Conservation (phyloP, 2,329 filamentous ascomycete species). For the Colletotrichum sp. region DNA sequence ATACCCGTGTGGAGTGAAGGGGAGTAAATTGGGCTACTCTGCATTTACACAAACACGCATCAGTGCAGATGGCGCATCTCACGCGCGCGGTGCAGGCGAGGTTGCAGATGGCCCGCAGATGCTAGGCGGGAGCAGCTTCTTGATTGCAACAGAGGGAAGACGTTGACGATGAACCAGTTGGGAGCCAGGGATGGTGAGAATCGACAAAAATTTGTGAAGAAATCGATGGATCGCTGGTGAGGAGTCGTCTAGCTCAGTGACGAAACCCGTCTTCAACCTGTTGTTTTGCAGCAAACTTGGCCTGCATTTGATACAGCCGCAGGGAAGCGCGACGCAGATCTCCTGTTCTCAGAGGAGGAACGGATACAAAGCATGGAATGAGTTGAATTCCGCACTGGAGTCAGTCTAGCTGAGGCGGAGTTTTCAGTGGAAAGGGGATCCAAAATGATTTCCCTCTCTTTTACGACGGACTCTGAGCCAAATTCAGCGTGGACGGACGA, state of each 20-base stretch:
- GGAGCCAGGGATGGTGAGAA: not conserved
- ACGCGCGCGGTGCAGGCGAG: not conserved
- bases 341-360: not conserved
- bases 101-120: constrained; percentile 6
- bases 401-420: not conserved
- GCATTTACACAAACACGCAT: not conserved
- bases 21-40: not conserved
- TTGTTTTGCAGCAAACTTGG: not conserved
- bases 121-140: not conserved
- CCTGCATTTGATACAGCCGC: not conserved
- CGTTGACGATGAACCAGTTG: not conserved
- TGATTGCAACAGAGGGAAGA: not conserved
- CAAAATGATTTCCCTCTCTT: not conserved
- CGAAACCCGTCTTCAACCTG: not conserved
- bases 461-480: not conserved
- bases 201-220: not conserved
- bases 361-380: not conserved
- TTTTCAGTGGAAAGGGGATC: not conserved
- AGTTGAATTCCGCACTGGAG: not conserved
- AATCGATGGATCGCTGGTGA: not conserved
- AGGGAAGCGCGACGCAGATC: not conserved
- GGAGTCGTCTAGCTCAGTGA: not conserved
- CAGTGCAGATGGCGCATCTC: constrained; percentile 6
- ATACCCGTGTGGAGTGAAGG: not conserved
- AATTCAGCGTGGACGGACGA: not conserved